A percentile compares a stretch with the other conserved stretches of the same genome.
phyloP scores from a whole-genome alignment of 2,329 filamentous ascomycete species.

The Purpureocillium lavendulum region DNA sequence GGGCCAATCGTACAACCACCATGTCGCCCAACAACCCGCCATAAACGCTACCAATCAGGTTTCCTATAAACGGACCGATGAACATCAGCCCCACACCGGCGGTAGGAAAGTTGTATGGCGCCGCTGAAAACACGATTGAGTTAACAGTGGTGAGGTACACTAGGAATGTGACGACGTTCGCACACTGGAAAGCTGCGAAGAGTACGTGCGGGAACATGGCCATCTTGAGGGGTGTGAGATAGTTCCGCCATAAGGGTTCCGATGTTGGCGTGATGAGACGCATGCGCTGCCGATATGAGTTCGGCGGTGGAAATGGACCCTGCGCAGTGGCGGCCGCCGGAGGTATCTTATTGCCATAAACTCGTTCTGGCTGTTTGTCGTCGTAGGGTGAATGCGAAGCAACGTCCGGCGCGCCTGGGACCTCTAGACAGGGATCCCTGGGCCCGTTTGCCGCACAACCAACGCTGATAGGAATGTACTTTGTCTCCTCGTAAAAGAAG shows the following conservation, averaged over 20 bases:
- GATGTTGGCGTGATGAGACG: slow-evolving; percentile 10
- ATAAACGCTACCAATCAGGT: slow-evolving; percentile 27
- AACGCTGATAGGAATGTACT: slow-evolving; percentile 13
- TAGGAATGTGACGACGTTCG: slow-evolving; percentile 24
- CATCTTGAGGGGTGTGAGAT: slow-evolving; percentile 11
- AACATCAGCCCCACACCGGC: slow-evolving; percentile 19
- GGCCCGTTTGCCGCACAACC: background rate
- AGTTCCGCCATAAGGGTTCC: slow-evolving; percentile 9
- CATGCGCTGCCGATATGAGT: slow-evolving; percentile 1
- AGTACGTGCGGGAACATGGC: slow-evolving; percentile 27
- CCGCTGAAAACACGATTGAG: slow-evolving; percentile 25
- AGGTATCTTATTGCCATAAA: background rate
- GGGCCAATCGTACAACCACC: slow-evolving; percentile 25
- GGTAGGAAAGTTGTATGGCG: slow-evolving; percentile 19
- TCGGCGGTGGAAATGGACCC: slow-evolving; percentile 1
- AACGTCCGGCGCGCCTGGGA: background rate
- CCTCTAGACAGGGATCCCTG: background rate
- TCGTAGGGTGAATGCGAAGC: background rate
- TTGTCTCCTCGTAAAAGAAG: slow-evolving; percentile 17
- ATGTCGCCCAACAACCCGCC: slow-evolving; percentile 29
- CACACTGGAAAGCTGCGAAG: slow-evolving; percentile 30
- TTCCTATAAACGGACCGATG: slow-evolving; percentile 25
- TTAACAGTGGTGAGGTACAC: slow-evolving; percentile 20
- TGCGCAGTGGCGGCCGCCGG: slow-evolving; percentile 8
- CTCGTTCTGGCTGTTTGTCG: background rate